phyloP scores from a whole-genome alignment of 148 eudicot genomes.

The Hydrangea macrophylla region DNA sequence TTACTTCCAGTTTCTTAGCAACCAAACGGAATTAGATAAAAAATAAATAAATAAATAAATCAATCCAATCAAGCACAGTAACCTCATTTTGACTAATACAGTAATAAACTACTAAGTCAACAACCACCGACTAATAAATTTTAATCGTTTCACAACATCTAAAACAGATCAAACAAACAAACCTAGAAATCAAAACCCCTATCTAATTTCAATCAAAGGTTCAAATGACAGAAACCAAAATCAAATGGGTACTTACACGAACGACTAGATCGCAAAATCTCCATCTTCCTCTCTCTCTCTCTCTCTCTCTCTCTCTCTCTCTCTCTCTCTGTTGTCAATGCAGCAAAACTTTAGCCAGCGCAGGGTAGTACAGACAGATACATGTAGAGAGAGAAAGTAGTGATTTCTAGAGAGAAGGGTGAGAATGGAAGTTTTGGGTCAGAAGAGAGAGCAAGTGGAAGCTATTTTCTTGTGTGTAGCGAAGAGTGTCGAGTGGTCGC shows the following conservation, averaged over 20 bases:
- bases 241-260: conserved; percentile 3
- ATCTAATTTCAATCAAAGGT: neutral
- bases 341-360: neutral
- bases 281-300: neutral
- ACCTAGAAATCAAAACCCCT: too few relatives aligned
- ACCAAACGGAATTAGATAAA: neutral
- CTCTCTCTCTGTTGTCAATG: neutral
- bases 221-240: neutral
- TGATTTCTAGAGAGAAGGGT: conserved; percentile 16
- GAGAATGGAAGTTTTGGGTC: neutral
- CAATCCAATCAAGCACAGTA: neutral
- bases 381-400: neutral
- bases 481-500: neutral
- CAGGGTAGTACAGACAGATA: conserved; percentile 4
- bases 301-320: too few relatives aligned
- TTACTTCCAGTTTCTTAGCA: neutral
- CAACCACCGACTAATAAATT: neutral
- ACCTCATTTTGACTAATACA: neutral
- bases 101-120: neutral
- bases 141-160: neutral
- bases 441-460: conserved; percentile 8
- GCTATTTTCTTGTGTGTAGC: neutral
- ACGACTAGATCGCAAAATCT: neutral
- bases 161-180: neutral
- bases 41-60: neutral